Conservation (phyloP, 1,284 basidiomycete species). For the Irpex sp. region DNA sequence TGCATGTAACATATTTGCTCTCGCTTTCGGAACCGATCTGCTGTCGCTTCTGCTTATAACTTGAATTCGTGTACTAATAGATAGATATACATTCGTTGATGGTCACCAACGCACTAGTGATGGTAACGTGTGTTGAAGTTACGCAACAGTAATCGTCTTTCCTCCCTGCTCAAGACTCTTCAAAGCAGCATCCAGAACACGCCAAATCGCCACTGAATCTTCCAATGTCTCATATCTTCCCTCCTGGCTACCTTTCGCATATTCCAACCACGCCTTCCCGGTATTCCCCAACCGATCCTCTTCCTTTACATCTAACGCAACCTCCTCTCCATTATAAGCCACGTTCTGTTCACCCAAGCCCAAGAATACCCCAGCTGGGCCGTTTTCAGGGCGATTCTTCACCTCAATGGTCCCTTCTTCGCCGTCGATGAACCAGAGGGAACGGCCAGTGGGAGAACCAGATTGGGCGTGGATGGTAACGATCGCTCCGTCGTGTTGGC, state of each 20-base stretch:
- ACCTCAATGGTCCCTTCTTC: constrained; percentile 28
- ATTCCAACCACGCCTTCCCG: constrained; percentile 24
- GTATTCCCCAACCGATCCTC: constrained; percentile 7
- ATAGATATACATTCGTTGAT: too few species aligned
- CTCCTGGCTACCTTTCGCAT: constrained; percentile 31
- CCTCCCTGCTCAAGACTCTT: constrained; percentile 1
- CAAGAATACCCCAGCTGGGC: not conserved
- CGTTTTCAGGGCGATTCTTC: not conserved
- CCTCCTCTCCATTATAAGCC: constrained; percentile 6
- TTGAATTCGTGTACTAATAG: too few species aligned
- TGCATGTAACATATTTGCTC: too few species aligned
- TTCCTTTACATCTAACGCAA: not conserved
- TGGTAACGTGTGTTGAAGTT: too few species aligned
- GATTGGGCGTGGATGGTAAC: constrained; percentile 12
- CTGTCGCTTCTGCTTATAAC: too few species aligned
- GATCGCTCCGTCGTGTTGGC: constrained; percentile 1
- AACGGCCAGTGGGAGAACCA: constrained; percentile 4
- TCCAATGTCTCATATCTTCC: constrained; percentile 24
- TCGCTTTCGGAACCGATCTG: too few species aligned
- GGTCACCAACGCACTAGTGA: too few species aligned
- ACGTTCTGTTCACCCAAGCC: not conserved
- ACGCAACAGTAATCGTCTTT: not conserved
- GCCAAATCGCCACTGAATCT: constrained; percentile 19
- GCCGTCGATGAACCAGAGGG: constrained; percentile 31
- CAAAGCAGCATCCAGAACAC: constrained; percentile 7